Evolutionary conservation across 23 red algal genomes (phyloP).

Genomic region (Cyanidioschyzon merolae): DNA sequence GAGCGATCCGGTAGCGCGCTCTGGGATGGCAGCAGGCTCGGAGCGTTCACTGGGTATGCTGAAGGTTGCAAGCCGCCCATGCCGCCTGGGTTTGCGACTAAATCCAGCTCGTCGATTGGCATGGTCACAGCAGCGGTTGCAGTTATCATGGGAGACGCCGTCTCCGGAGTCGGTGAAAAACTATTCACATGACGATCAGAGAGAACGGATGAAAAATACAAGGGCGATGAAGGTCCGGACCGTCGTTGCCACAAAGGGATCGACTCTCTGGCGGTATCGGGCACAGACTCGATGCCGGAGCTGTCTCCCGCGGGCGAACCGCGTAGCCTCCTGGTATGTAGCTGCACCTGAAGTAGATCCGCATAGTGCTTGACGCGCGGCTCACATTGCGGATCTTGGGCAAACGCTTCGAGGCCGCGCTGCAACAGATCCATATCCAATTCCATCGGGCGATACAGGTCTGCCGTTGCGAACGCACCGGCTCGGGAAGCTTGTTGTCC

Average conservation of each 20-base stretch:
- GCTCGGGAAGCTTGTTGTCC: background rate
- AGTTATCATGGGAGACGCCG: background rate
- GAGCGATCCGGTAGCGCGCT: background rate
- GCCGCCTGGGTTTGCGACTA: background rate
- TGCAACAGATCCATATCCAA: slow-evolving; percentile 1
- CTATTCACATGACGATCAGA: background rate
- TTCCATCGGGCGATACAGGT: background rate
- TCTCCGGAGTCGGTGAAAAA: background rate
- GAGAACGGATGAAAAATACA: background rate
- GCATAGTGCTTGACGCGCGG: background rate
- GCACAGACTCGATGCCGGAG: background rate
- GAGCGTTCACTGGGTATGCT: no score
- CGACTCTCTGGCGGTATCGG: background rate
- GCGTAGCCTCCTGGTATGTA: background rate
- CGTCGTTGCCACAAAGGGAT: background rate
- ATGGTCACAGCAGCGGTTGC: background rate
- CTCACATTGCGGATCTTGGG: slow-evolving; percentile 14
- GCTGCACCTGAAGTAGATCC: background rate
- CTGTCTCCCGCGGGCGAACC: background rate
- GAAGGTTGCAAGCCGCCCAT: no score
- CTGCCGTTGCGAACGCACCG: background rate
- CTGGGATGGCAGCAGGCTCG: no score
- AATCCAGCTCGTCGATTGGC: background rate
- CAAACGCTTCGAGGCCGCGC: background rate
- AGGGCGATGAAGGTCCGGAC: background rate